Evolutionary conservation across 108 stramenopile species (phyloP).

Genomic region (Cyclostephanos invisitatus): DNA sequence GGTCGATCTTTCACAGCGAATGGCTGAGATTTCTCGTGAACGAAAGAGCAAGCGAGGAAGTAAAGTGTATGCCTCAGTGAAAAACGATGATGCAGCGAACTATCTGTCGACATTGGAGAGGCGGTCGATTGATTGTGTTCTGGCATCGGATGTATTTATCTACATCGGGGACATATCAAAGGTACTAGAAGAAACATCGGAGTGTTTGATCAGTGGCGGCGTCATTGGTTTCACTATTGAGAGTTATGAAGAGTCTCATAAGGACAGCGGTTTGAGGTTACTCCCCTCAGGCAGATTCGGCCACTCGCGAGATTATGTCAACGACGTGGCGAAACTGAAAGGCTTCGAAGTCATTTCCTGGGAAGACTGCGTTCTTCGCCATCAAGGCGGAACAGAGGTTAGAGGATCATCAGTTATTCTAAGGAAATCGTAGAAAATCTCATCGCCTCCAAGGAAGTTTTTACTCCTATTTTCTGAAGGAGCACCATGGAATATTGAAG

Average conservation of each 20-base stretch:
- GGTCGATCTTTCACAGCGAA: constrained; percentile 37
- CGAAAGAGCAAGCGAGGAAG: constrained; percentile 22
- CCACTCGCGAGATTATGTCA: constrained; percentile 23
- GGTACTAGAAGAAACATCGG: constrained; percentile 13
- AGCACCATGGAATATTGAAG: too few relatives aligned
- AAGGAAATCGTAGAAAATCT: constrained; percentile 9
- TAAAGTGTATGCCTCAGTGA: constrained; percentile 21
- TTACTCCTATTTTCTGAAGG: too few relatives aligned
- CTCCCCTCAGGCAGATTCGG: constrained; percentile 29
- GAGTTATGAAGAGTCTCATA: constrained; percentile 6
- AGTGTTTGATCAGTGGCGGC: constrained; percentile 8
- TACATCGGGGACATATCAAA: constrained; percentile 29
- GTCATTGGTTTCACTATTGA: constrained; percentile 34
- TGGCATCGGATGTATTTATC: constrained; percentile 41
- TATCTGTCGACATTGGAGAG: constrained; percentile 23
- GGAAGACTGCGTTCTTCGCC: constrained; percentile 23
- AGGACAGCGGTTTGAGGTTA: constrained; percentile 20
- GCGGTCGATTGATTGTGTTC: constrained; percentile 17
- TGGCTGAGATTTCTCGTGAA: constrained; percentile 35
- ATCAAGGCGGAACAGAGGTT: constrained; percentile 28
- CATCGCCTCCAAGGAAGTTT: neutral
- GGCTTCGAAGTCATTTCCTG: constrained; percentile 28
- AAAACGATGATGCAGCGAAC: constrained; percentile 14
- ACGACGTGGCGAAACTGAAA: constrained; percentile 13
- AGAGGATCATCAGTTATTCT: constrained; percentile 21